Percentiles rank a stretch among this genome's conserved stretches.
phyloP scores from a whole-genome alignment of 2,329 filamentous ascomycete genomes.

The Fusarium aywerte region DNA sequence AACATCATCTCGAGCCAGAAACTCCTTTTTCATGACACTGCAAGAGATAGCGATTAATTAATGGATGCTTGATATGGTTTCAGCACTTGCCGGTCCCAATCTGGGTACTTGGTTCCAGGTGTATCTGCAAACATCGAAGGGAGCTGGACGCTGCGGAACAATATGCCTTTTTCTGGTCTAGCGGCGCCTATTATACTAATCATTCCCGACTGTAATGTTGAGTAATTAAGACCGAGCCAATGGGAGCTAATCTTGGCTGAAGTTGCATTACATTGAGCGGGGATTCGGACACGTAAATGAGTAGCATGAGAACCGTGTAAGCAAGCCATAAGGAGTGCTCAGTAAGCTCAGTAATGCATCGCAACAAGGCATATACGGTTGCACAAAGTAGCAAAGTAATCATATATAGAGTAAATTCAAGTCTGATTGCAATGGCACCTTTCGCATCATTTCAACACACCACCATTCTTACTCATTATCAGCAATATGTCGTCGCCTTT shows the following conservation, averaged over 20 bases:
- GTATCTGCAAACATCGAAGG: neutral
- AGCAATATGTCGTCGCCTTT: constrained; percentile 5
- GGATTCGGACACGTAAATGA: neutral
- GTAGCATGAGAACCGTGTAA: neutral
- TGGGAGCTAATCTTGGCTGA: neutral
- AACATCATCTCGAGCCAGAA: constrained; percentile 3
- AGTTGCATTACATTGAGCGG: neutral
- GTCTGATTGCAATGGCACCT: too few relatives aligned
- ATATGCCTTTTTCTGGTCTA: neutral
- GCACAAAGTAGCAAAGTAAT: neutral
- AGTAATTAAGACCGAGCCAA: neutral
- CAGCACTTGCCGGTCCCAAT: constrained; percentile 38
- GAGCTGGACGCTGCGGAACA: neutral
- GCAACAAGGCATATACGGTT: too few relatives aligned
- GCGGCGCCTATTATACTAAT: neutral
- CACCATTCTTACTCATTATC: neutral
- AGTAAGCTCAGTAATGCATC: neutral
- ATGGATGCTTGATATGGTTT: accelerated
- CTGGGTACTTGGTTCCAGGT: constrained; percentile 11
- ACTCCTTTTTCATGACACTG: constrained; percentile 13
- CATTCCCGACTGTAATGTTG: neutral
- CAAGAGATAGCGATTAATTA: accelerated
- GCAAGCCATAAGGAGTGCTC: neutral
- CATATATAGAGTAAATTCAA: neutral
- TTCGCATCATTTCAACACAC: too few relatives aligned